Evolutionary conservation across 352 stramenopile genomes (phyloP).

Genomic region (Phytopythium cucurbitacearum): DNA sequence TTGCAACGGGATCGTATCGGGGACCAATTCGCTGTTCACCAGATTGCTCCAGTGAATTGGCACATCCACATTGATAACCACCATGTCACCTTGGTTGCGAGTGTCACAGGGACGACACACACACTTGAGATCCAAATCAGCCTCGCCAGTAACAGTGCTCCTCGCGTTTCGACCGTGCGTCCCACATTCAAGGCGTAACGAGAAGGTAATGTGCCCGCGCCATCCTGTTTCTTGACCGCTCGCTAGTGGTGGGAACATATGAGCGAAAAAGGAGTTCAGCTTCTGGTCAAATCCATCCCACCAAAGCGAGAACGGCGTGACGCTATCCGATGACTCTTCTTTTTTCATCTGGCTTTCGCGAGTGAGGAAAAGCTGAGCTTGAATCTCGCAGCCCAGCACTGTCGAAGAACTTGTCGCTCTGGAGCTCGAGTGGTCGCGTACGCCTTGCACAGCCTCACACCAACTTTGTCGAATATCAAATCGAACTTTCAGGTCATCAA

Average conservation of each 20-base stretch:
- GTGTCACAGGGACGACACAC: too few species aligned
- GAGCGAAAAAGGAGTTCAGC: slow-evolving; percentile 43
- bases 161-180: slow-evolving; percentile 14
- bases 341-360: not conserved
- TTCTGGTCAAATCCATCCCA: slow-evolving; percentile 37
- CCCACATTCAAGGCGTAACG: slow-evolving; percentile 18
- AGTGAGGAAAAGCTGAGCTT: slow-evolving; percentile 23
- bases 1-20: not conserved
- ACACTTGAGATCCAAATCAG: slow-evolving; percentile 16
- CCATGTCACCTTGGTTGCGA: too few species aligned
- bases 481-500: slow-evolving; percentile 9
- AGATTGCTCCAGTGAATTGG: not conserved
- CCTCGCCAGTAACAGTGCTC: slow-evolving; percentile 13
- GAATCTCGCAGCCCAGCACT: slow-evolving; percentile 38
- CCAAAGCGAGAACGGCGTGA: slow-evolving; percentile 43
- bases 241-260: slow-evolving; percentile 12
- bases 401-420: not conserved
- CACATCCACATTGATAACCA: not conserved
- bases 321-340: slow-evolving; percentile 6
- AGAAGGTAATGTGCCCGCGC: slow-evolving; percentile 14
- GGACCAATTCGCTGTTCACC: not conserved
- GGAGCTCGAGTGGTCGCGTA: not conserved
- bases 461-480: slow-evolving; percentile 27
- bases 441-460: slow-evolving; percentile 2
- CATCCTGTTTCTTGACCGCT: slow-evolving; percentile 1